These are phyloP conservation scores for Exophiala phaeomuriformis DNA, from an alignment of 2,329 filamentous ascomycete species.

Conservation along the genomic window DNA sequence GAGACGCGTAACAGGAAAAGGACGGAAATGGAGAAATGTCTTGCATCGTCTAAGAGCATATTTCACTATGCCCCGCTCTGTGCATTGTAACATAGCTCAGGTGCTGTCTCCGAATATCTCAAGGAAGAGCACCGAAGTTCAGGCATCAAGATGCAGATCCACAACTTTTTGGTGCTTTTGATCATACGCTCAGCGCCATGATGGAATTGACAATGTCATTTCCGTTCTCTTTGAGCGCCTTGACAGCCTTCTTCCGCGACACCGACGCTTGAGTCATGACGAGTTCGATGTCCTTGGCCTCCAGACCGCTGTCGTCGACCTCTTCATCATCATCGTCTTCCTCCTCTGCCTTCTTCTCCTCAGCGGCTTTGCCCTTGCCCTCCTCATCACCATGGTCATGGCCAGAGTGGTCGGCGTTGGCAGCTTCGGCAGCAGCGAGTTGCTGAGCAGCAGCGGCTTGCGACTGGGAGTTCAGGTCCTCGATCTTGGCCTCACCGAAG, in stretches of 20 bases:
- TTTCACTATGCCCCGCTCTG: background rate
- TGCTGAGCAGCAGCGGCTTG: constrained; percentile 94
- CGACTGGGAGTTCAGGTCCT: constrained; percentile 97
- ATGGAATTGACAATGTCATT: constrained; percentile 99
- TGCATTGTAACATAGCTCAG: constrained; percentile 1
- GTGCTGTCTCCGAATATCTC: background rate
- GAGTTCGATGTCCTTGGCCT: constrained; percentile 98
- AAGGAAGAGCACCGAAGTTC: background rate
- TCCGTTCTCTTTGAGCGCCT: constrained; percentile 93
- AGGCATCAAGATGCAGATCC: constrained; percentile 8
- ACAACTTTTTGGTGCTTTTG: constrained; percentile 14
- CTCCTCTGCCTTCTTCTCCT: constrained; percentile 60
- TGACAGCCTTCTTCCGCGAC: constrained; percentile 96
- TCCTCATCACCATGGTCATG: constrained; percentile 52
- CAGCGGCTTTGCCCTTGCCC: constrained; percentile 58
- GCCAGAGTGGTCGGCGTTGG: constrained; percentile 51
- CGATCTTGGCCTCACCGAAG: constrained; percentile 99
- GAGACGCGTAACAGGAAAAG: background rate
- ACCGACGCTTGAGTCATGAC: constrained; percentile 98
- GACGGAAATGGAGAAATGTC: background rate
- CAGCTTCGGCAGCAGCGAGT: constrained; percentile 68
- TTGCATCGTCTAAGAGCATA: background rate
- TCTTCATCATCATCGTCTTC: constrained; percentile 93
- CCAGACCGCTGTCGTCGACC: constrained; percentile 86
- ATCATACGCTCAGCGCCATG: constrained; percentile 85